Evolutionary conservation across 495 filamentous ascomycete genomes (phyloP), one percentile per base, ranked within the genome.

Genomic region (Lophium mytilinum): DNA sequence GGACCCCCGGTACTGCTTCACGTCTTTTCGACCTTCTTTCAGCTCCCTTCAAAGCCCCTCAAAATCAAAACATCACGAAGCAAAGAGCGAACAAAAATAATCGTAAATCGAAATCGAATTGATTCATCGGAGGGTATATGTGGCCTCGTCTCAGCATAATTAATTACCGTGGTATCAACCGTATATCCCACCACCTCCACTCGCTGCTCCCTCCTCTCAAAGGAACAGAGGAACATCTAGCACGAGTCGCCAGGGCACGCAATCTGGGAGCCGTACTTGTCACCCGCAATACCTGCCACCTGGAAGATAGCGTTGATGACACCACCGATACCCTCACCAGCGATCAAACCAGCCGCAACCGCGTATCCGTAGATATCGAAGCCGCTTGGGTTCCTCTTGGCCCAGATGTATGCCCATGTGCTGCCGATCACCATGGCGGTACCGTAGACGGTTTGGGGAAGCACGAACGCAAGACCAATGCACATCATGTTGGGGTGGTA

Each of bases 401-500:
- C 73, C 83, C 83, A 87, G 53, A 76, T 6, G 18, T 69, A 74
- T n/a, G 82, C 79, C 46, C 76, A 51, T 40, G 78, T 73, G 11
- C 83, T 78, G 12, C 83, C 83, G 12, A 83, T 75, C 19, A 78
- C 66, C 65, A 82, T 78, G 30, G 84, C 84, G 4, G 72, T 79
- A 10, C 75, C 73, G 68, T 80, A 82, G 11, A 75, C 69, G 0
- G 79, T 79, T 34, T 72, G 75, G 17, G 77, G 74, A n/a, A 86
- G 69, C 55, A 85, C 80, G 65, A 83, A 85, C 3, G 83, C 79
- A 36, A 86, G 71, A 8, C 78, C 82, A 41, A 86, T 76, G 19
- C 79, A 81, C 65, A 83, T 82, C 77, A 84, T 83, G 75, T 86
- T 87, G 45, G 83, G 83, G 17, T 84, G 74, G 56, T 76, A 87